phyloP scores from a whole-genome alignment of 192 early-diverging fungal genomes.

The Backusella sp. region DNA sequence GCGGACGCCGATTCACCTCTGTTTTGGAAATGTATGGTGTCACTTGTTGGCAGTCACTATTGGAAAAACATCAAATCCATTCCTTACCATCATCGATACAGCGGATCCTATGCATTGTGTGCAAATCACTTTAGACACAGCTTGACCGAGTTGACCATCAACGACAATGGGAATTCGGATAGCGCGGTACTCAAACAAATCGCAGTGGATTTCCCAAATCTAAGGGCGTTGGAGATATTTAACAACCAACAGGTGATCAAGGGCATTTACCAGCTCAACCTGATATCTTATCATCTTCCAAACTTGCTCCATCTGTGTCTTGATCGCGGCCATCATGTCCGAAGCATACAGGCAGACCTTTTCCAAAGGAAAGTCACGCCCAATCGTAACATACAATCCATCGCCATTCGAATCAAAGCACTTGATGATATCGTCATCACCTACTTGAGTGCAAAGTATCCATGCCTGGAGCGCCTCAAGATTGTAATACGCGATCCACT shows the following conservation, averaged over 20 bases:
- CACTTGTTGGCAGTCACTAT: not conserved
- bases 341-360: not conserved
- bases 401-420: not conserved
- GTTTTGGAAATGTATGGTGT: not conserved
- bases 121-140: not conserved
- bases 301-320: not conserved
- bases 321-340: not conserved
- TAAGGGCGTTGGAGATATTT: not conserved
- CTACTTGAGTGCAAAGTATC: not conserved
- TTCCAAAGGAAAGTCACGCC: not conserved
- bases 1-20: not conserved
- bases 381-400: not conserved
- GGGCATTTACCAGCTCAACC: not conserved
- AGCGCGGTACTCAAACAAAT: not conserved
- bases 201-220: not conserved
- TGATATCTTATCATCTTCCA: not conserved
- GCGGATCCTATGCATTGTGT: not conserved
- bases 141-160: not conserved
- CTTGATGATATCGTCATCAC: not conserved
- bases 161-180: not conserved
- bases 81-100: not conserved
- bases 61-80: not conserved
- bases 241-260: not conserved
- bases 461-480: not conserved
- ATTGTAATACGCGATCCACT: not conserved